phyloP scores from a whole-genome alignment of 106 monocot species.

The Acorus calamus region DNA sequence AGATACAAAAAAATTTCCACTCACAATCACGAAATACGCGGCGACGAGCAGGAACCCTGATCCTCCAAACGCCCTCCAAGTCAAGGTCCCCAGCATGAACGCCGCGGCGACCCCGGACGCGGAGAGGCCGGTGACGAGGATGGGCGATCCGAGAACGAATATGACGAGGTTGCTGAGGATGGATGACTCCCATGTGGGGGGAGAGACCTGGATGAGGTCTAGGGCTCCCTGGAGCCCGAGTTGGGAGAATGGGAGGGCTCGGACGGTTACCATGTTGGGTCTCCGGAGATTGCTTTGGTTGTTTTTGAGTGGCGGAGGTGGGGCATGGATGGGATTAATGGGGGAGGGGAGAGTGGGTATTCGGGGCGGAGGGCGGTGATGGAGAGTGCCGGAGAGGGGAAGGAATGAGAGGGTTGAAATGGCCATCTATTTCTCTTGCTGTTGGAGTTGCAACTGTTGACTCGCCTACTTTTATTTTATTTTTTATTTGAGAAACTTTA shows the following conservation, averaged over 20 bases:
- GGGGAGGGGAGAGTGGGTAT: too few species aligned
- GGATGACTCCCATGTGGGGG: conserved; percentile 72
- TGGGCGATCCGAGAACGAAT: conserved; percentile 52
- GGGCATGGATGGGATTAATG: too few species aligned
- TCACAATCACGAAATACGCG: conserved; percentile 60
- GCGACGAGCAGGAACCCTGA: conserved; percentile 65
- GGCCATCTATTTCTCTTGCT: too few species aligned
- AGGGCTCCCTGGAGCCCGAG: conserved; percentile 6
- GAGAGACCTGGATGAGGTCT: conserved; percentile 37
- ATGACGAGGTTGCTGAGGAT: conserved; percentile 47
- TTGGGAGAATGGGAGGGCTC: conserved; percentile 5
- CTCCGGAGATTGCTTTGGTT: too few species aligned
- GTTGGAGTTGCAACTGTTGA: too few species aligned
- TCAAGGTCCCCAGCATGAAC: conserved; percentile 55
- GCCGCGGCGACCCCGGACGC: conserved; percentile 51
- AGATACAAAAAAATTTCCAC: conserved; percentile 3
- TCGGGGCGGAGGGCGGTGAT: too few species aligned
- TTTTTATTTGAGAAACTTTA: too few species aligned
- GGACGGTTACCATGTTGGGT: too few species aligned
- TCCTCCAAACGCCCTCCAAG: conserved; percentile 62
- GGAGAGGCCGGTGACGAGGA: conserved; percentile 58
- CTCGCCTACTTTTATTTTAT: too few species aligned
- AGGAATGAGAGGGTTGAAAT: too few species aligned
- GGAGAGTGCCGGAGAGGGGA: too few species aligned
- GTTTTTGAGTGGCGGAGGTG: too few species aligned